Base-by-base conservation (phyloP, 768 basidiomycete species). In the Pleurotus cornucopiae region DNA sequence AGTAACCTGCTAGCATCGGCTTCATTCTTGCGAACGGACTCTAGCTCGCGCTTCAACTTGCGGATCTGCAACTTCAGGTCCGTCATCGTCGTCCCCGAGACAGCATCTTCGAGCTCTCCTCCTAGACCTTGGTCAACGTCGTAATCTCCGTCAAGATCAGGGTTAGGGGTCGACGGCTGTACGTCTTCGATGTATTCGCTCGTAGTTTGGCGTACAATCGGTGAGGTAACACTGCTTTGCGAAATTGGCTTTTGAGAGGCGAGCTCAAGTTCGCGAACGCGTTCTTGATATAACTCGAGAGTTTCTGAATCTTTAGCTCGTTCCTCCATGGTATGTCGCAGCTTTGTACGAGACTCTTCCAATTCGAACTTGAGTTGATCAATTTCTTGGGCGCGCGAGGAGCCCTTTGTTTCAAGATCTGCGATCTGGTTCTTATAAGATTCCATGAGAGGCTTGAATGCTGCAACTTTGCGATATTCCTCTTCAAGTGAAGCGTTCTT, bases 401-500 rank as follows among this genome's bases (percentile, higher is more conserved):
- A 83, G 46, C 76, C 71, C 67, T 91, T 91, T 20, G 77, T 64
- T 67, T 97, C 95, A 16, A 96, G 78, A 16, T 91, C 85, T 14
- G 82, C 75, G 54, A 97, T 88, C 63, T 95, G 93, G 47, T 74
- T 80, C 69, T 92, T 95, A 75, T 97, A 96, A 1, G 86, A 90
- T 60, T 98, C 96, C 82, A 94, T 88, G 40, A 96, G 78, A 3
- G 89, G 89, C 68, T 89, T 93, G 74, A 90, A 90, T 2, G 87
- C 84, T 1, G 88, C 82, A 9, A 94, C 85, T 64, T 93, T 93
- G 67, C 85, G 83, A 64, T 89, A 91, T 65, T 98, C 94, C 59
- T 94, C 92, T 67, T 98, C 94, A n/a, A 98, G 72, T 1, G 89
- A 81, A 0, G 91, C 88, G 63, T 95, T 94, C 69, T 86, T 89